Percentiles rank a stretch among this genome's conserved stretches.
Evolutionary conservation across 306 rosid species (phyloP).

Genomic region (Delonix regia): DNA sequence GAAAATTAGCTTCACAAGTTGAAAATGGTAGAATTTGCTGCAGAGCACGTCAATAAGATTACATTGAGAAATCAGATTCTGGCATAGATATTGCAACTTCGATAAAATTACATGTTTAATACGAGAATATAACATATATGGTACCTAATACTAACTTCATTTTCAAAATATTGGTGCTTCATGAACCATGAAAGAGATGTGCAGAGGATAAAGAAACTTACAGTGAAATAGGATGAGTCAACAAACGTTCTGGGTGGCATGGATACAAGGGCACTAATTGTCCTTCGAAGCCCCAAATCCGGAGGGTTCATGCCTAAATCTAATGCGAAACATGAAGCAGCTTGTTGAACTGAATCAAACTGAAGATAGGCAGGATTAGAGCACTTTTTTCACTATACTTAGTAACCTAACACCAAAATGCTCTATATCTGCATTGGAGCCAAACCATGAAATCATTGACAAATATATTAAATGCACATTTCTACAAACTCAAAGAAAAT

Average conservation of each 20-base stretch:
- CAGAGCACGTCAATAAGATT: conserved; percentile 17
- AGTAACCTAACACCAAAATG: no score
- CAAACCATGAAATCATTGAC: background rate
- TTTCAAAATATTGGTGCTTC: background rate
- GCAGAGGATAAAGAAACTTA: conserved; percentile 38
- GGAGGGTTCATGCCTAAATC: conserved; percentile 59
- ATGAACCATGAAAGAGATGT: background rate
- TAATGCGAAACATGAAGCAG: conserved; percentile 62
- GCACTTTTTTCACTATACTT: no score
- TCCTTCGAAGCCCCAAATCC: conserved; percentile 59
- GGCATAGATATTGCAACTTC: no score
- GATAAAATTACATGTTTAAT: no score
- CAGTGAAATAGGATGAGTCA: conserved; percentile 69
- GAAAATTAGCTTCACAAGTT: conserved; percentile 68
- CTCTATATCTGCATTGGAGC: conserved; percentile 71
- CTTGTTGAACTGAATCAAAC: conserved; percentile 62
- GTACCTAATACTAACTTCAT: background rate
- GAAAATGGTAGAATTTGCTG: conserved; percentile 66
- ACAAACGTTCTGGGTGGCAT: conserved; percentile 60
- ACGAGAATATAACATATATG: no score
- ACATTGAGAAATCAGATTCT: background rate
- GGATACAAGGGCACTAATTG: conserved; percentile 59
- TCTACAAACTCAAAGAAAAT: conserved; percentile 25
- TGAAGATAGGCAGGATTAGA: conserved; percentile 62
- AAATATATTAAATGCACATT: conserved; percentile 39